Conservation (phyloP, 108 stramenopile species). For the Nannochloropsis granulata region DNA sequence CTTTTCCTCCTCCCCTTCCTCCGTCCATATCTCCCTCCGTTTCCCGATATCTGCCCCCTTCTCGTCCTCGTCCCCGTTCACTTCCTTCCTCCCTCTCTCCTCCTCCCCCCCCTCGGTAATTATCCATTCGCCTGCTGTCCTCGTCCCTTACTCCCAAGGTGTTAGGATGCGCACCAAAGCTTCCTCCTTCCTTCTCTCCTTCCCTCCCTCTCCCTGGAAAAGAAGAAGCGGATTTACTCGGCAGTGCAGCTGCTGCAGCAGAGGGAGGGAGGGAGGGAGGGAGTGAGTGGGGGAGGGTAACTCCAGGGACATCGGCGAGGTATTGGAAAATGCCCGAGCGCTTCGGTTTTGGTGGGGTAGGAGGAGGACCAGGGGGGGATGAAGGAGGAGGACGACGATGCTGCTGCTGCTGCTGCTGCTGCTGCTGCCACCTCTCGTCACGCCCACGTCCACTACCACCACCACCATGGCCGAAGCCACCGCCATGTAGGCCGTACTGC, state of each 20-base stretch:
- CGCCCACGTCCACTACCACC: too few species aligned
- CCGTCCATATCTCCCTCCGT: background rate
- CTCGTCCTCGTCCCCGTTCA: background rate
- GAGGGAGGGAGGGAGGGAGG: too few species aligned
- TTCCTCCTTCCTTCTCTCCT: too few species aligned
- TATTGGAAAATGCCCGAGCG: background rate
- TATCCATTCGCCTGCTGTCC: background rate
- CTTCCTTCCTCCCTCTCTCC: background rate
- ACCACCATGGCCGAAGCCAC: too few species aligned
- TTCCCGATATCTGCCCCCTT: background rate
- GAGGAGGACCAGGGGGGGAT: background rate
- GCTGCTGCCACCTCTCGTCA: too few species aligned
- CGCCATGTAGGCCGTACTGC: too few species aligned
- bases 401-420: background rate
- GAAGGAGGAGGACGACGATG: background rate
- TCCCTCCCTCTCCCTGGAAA: too few species aligned
- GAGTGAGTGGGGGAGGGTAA: background rate
- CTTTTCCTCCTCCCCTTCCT: background rate
- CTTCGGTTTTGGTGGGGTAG: background rate
- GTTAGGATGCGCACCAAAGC: too few species aligned
- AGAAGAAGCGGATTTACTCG: too few species aligned
- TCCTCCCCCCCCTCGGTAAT: background rate
- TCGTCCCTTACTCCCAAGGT: background rate
- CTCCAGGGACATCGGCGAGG: background rate
- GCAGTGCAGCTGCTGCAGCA: too few species aligned